Conservation (phyloP, 2,329 filamentous ascomycete species). For the Colletotrichum karsti region DNA sequence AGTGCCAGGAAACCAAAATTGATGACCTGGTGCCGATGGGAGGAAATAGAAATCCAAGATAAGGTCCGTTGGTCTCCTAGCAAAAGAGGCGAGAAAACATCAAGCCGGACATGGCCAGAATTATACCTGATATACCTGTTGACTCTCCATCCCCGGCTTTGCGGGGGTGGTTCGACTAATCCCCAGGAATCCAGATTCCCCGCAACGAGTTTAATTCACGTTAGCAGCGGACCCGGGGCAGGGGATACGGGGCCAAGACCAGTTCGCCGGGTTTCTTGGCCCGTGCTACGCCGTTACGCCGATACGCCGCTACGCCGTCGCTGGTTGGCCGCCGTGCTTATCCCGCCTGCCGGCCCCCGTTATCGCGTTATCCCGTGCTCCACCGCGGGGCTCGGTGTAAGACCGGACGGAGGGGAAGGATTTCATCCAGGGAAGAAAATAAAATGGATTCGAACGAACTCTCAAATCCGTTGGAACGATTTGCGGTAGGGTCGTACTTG, state of each 20-base stretch:
- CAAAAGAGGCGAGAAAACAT: not conserved
- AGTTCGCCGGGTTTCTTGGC: conserved; percentile 1
- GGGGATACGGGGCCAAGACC: conserved; percentile 1
- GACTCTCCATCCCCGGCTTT: not conserved
- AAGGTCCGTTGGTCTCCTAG: not conserved
- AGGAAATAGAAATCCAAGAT: not conserved
- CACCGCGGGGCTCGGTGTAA: conserved; percentile 11
- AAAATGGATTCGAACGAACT: not conserved
- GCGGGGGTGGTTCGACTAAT: not conserved
- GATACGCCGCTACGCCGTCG: conserved; percentile 13
- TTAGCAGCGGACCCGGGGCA: not conserved
- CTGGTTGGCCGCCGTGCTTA: not conserved
- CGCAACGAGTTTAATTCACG: not conserved
- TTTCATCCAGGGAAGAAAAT: not conserved
- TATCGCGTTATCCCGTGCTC: conserved; percentile 14
- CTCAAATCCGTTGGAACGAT: not conserved
- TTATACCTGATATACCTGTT: not conserved
- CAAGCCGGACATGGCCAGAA: not conserved
- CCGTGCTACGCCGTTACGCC: conserved; percentile 18
- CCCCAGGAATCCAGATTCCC: conserved; percentile 5
- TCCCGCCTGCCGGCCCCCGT: conserved; percentile 1
- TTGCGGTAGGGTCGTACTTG: not conserved
- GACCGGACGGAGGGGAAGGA: not conserved
- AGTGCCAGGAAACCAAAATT: not conserved
- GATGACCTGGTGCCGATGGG: not conserved